A percentile compares a stretch with the other conserved stretches of the same genome.
Conservation (phyloP, 2,329 filamentous ascomycete species). For the Colletotrichum neosansevieriae region DNA sequence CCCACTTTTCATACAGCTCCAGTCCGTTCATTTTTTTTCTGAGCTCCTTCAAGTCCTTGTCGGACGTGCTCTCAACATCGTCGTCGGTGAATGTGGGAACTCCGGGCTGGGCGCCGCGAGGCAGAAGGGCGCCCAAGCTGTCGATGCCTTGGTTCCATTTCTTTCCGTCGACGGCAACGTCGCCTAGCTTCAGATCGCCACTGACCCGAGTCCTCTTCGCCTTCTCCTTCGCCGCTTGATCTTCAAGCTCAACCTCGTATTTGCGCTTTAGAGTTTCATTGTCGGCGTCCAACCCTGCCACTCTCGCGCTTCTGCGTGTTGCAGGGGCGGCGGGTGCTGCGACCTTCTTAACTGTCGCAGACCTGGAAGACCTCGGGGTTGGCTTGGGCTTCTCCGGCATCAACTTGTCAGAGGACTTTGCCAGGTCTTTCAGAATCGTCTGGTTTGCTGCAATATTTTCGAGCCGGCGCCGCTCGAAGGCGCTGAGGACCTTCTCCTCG, state of each 20-base stretch:
- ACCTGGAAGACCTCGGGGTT: conserved; percentile 47
- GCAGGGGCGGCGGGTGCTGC: conserved; percentile 40
- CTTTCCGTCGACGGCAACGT: conserved; percentile 84
- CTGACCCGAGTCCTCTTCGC: conserved; percentile 69
- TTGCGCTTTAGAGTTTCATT: conserved; percentile 62
- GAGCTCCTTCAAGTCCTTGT: conserved; percentile 79
- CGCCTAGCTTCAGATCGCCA: conserved; percentile 76
- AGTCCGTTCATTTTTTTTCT: conserved; percentile 82
- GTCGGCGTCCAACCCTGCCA: conserved; percentile 67
- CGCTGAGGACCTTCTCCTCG: conserved; percentile 71
- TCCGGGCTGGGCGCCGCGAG: conserved; percentile 80
- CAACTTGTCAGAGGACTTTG: conserved; percentile 76
- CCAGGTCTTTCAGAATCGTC: conserved; percentile 81
- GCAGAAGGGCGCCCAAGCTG: conserved; percentile 71
- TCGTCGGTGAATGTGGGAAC: conserved; percentile 88
- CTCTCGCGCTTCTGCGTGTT: conserved; percentile 68
- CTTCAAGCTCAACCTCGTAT: conserved; percentile 61
- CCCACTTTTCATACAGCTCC: conserved; percentile 85
- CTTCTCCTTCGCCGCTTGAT: conserved; percentile 55
- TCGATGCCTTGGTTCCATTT: conserved; percentile 78
- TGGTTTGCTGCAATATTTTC: conserved; percentile 91
- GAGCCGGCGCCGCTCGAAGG: conserved; percentile 86
- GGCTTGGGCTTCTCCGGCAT: conserved; percentile 71
- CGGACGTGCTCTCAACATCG: conserved; percentile 82
- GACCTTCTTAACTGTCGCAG: conserved; percentile 59